phyloP scores from a whole-genome alignment of 1,284 basidiomycete species.

The Cutaneotrichosporon sp. region DNA sequence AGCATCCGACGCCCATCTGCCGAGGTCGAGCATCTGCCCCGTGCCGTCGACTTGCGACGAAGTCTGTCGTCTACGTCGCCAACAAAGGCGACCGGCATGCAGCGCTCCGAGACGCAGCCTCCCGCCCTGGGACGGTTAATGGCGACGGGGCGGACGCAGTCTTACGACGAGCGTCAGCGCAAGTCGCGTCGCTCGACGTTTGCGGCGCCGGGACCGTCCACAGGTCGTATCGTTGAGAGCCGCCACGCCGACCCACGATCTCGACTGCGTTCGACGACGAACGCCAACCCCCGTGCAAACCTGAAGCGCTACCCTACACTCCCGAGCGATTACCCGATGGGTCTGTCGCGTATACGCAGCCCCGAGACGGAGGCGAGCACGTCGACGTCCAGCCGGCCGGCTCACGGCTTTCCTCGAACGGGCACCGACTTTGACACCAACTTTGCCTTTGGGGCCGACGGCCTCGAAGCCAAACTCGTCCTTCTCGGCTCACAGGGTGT shows the following conservation, averaged over 20 bases:
- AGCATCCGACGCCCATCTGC: neutral
- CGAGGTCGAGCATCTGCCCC: too few species aligned
- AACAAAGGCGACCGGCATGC: slow-evolving; percentile 5
- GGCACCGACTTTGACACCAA: slow-evolving; percentile 7
- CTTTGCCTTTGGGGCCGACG: slow-evolving; percentile 38
- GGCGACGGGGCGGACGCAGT: neutral
- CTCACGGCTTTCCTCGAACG: neutral
- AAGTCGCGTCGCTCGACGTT: slow-evolving; percentile 18
- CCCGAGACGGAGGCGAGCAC: neutral
- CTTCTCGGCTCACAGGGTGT: slow-evolving; percentile 96
- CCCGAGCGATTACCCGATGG: slow-evolving; percentile 11
- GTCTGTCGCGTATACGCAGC: neutral
- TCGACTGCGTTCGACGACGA: slow-evolving; percentile 17
- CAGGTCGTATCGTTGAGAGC: slow-evolving; percentile 36
- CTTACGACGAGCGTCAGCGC: slow-evolving; percentile 1
- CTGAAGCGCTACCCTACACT: slow-evolving; percentile 14
- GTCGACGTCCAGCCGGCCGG: slow-evolving; percentile 1
- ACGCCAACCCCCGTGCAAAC: neutral
- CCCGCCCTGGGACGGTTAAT: slow-evolving; percentile 8
- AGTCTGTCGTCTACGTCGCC: slow-evolving; percentile 5
- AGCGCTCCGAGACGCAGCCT: slow-evolving; percentile 5
- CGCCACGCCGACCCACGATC: slow-evolving; percentile 30
- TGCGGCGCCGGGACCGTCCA: slow-evolving; percentile 24
- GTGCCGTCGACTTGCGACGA: too few species aligned
- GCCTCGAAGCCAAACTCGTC: slow-evolving; percentile 89